Evolutionary conservation across 2,329 filamentous ascomycete genomes (phyloP).

Genomic region (Aspergillus sp.): DNA sequence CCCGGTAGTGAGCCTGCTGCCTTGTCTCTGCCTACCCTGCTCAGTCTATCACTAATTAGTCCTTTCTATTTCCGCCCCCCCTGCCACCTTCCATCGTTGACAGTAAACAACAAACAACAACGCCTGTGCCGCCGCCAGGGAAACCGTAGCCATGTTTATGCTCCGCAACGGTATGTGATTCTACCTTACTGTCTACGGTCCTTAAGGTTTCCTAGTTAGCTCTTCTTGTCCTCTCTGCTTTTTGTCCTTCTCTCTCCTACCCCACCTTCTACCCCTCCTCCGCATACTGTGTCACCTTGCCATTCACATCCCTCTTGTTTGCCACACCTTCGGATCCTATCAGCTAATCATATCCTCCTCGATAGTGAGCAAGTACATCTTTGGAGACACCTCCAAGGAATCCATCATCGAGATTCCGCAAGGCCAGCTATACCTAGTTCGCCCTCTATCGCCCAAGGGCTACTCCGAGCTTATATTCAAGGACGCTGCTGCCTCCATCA

Average conservation of each 20-base stretch:
- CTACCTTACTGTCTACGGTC: conserved; percentile 18
- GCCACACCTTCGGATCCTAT: conserved; percentile 3
- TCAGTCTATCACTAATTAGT: neutral
- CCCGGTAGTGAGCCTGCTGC: neutral
- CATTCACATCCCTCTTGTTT: conserved; percentile 1
- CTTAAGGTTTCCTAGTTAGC: conserved; percentile 1
- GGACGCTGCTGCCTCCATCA: conserved; percentile 88
- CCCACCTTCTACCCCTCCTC: conserved; percentile 22
- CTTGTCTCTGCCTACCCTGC: neutral
- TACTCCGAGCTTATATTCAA: conserved; percentile 99
- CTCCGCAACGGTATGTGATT: conserved; percentile 53
- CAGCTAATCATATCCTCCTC: neutral
- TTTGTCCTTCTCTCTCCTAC: conserved; percentile 2
- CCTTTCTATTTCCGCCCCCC: conserved; percentile 7
- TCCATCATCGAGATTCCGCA: conserved; percentile 91
- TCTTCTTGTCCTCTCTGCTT: conserved; percentile 5
- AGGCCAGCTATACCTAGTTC: conserved; percentile 95
- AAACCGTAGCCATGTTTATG: conserved; percentile 53
- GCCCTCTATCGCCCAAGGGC: conserved; percentile 90
- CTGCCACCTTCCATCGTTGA: conserved; percentile 6
- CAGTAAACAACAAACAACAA: conserved; percentile 19
- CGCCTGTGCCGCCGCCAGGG: conserved; percentile 19
- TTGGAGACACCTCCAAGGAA: conserved; percentile 85
- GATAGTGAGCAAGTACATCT: conserved; percentile 86
- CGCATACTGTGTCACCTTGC: neutral